These are phyloP conservation scores for Pelagomonas calceolata DNA, from an alignment of 108 stramenopile genomes.

Conservation along the genomic window DNA sequence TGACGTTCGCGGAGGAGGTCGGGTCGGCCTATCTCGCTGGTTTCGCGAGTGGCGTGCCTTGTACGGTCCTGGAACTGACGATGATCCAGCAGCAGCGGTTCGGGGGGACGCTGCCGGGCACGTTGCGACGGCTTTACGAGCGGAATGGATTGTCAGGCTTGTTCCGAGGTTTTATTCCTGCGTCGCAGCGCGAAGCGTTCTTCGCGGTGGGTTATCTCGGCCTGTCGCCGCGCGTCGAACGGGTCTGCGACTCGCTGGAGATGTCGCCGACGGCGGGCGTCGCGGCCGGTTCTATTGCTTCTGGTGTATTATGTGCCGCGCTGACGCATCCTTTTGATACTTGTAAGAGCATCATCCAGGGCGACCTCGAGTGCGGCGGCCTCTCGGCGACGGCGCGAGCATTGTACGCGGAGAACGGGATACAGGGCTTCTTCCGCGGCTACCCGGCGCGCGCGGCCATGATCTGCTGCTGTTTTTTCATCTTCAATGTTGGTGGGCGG, in stretches of 20 bases:
- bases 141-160: background rate
- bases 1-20: no score
- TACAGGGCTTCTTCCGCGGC: no score
- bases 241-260: background rate
- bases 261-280: background rate
- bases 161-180: background rate
- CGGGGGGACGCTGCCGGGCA: background rate
- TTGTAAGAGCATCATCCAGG: slow-evolving; percentile 1
- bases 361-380: background rate
- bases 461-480: no score
- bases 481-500: no score
- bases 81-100: slow-evolving; percentile 14
- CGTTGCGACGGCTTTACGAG: background rate
- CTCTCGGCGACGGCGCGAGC: no score
- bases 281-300: background rate
- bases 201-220: slow-evolving; percentile 1
- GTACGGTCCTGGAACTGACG: slow-evolving; percentile 37
- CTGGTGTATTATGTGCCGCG: slow-evolving; percentile 1
- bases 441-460: no score
- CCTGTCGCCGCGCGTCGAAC: background rate
- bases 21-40: slow-evolving; percentile 24
- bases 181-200: background rate
- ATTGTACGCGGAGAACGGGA: no score
- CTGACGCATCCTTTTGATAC: slow-evolving; percentile 9
- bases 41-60: slow-evolving; percentile 58